Evolutionary conservation across 495 filamentous ascomycete species (phyloP), one percentile per base, ranked within the genome.

Genomic region (Penicillium arizonense): DNA sequence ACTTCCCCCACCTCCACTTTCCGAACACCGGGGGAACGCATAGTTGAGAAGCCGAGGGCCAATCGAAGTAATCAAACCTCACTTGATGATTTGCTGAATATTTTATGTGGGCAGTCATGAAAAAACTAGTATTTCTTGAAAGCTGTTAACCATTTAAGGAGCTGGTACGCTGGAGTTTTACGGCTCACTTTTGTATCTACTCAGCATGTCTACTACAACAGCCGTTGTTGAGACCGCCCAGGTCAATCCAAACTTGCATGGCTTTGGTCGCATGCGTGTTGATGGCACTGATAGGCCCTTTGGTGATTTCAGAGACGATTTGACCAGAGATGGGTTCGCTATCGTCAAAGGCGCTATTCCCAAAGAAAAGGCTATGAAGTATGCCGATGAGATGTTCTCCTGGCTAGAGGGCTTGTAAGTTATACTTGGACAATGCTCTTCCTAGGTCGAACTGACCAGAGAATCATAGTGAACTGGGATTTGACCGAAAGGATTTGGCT

Each of bases 311-410:
- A 63, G 65, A 20, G 71, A 70, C 52, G 67, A 71, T 8, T 47
- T 77, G 24, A 58, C 59, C 28, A 49, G 62, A 12, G 59, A 77
- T 47, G 75, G 75, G 9, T 78, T 62, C 56, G 72, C 67, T 11
- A 70, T 78, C 2, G 66, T 77, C 50, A 78, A 77, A 50, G 70
- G 71, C 13, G 75, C 74, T 2, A 68, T 78, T 36, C 72, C 75
- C 2, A 49, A 49, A 13, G 70, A 72, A 23, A 61, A 62, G 8
- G 75, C 75, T 7, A 36, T 63, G 18, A 58, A 62, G 14, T 77
- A 73, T 40, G 59, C 66, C 11, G 60, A 68, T 26, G 23, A 59
- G n/a, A 69, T 75, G 55, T 64, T 65, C 35, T 47, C 53, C 12
- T 77, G 66, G 55, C 53, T 77, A 1, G 72, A 77, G 48, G 56